Evolutionary conservation across 2,329 filamentous ascomycete genomes (phyloP), one percentile per base, ranked within the genome.

Genomic region (Emydomyces testavorans): DNA sequence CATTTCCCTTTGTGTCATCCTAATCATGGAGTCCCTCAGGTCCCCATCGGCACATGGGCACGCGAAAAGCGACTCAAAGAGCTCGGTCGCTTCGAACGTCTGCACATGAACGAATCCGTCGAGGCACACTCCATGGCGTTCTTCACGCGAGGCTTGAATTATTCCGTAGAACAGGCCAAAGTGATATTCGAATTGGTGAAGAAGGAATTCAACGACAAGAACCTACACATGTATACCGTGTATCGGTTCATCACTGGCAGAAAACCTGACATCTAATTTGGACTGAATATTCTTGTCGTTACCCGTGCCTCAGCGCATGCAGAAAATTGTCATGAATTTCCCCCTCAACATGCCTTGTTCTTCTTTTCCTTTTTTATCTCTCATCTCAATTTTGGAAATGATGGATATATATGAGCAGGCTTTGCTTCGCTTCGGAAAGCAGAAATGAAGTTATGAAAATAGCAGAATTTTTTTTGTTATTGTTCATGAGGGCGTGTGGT

Each of bases 131-230:
- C 53, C 11, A 52, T 56, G n/a, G 57, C 56, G 2, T 31, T 57
- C 21, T 61, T 62, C 43, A 55, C 52, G 3, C 43, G 56, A 2
- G 51, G 58, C 2, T 56, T 71, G 16, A 64, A 65, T 6, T 71
- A 68, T 69, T 62, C 54, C 38, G 34, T 43, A 23, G 49, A 50
- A 24, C 43, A 50, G 39, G 49, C 45, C 10, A 47, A 47, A 20
- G 34, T 43, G 23, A 43, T 40, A 15, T 48, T 50, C 37, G 44
- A 48, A 37, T 15, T 48, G 28, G 46, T 48, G 29, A 48, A 36
- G 31, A 39, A 31, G 3, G 43, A 50, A 23, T 46, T 50, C 24
- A 50, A 50, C 32, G 44, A 50, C 21, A 50, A 47, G 34, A 31
- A 31, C 11, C 35, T 50, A 20, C 49, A 50, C 21, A 11, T 50